Conservation (phyloP, 768 basidiomycete genomes). For the Hydnomerulius pinastri region DNA sequence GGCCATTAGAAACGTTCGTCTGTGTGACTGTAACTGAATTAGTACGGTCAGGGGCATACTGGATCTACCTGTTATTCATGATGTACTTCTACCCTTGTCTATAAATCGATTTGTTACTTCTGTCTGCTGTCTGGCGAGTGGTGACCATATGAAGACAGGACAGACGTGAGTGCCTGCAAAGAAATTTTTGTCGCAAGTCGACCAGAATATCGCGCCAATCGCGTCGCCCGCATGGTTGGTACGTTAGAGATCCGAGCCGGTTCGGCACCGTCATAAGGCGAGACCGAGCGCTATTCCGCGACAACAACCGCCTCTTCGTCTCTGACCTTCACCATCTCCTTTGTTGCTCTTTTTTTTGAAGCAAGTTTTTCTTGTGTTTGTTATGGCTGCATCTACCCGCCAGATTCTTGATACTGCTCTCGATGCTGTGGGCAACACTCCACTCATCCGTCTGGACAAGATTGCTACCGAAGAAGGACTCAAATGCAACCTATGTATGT, state of each 20-base stretch:
- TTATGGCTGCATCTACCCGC: conserved; percentile 35
- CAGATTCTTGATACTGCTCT: conserved; percentile 75
- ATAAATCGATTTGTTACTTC: too few relatives aligned
- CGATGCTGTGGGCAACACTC: conserved; percentile 88
- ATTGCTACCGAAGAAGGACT: conserved; percentile 73
- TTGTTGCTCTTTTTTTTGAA: background rate
- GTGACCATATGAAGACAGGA: too few relatives aligned
- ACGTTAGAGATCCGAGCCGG: conserved; percentile 14
- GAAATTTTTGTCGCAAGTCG: too few relatives aligned
- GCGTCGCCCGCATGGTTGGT: background rate
- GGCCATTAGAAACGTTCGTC: too few relatives aligned
- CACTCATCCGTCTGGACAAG: conserved; percentile 83
- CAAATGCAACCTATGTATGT: conserved; percentile 87
- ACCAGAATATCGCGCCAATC: background rate
- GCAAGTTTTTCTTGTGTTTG: background rate
- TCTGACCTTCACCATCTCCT: background rate
- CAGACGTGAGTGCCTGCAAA: too few relatives aligned
- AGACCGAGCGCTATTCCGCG: background rate
- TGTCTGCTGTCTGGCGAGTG: too few relatives aligned
- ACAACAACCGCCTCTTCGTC: background rate
- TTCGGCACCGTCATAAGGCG: conserved; percentile 10
- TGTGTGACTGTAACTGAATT: too few relatives aligned
- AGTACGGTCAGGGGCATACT: too few relatives aligned
- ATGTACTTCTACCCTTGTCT: too few relatives aligned
- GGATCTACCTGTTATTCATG: too few relatives aligned